These are phyloP conservation scores for Sphagnum magellanicum DNA, from an alignment of 228 moss, liverwort and hornwort genomes.

Conservation along the genomic window DNA sequence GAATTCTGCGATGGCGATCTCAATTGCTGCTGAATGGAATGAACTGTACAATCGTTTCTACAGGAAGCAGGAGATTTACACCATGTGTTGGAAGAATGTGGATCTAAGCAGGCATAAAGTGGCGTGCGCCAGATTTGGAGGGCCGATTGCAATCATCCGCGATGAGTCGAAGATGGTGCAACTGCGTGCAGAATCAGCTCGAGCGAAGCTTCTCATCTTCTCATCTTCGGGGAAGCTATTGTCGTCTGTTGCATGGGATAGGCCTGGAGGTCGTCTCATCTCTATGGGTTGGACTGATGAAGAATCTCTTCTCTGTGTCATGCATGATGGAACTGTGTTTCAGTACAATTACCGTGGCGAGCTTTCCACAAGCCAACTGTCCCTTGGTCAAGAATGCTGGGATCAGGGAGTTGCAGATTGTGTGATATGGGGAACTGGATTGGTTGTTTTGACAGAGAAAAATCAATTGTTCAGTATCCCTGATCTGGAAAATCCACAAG, in stretches of 20 bases:
- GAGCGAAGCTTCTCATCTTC: slow-evolving; percentile 81
- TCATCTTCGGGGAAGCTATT: slow-evolving; percentile 70
- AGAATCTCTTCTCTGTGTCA: slow-evolving; percentile 71
- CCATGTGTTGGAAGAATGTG: slow-evolving; percentile 76
- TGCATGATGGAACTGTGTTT: slow-evolving; percentile 94
- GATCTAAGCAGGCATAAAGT: slow-evolving; percentile 81
- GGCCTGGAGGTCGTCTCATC: slow-evolving; percentile 79
- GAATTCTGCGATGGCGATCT: slow-evolving; percentile 47
- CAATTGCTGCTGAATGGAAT: slow-evolving; percentile 89
- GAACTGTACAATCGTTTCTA: slow-evolving; percentile 66
- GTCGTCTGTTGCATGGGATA: slow-evolving; percentile 77
- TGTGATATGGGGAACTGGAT: slow-evolving; percentile 78
- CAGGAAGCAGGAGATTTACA: slow-evolving; percentile 86
- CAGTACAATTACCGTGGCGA: slow-evolving; percentile 87
- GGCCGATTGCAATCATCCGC: slow-evolving; percentile 80
- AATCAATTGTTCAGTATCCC: slow-evolving; percentile 87
- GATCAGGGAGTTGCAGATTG: slow-evolving; percentile 87
- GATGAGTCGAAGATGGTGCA: slow-evolving; percentile 99
- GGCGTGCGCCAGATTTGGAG: slow-evolving; percentile 79
- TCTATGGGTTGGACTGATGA: slow-evolving; percentile 91
- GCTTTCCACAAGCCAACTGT: slow-evolving; percentile 62
- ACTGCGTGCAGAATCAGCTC: slow-evolving; percentile 84
- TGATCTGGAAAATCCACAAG: slow-evolving; percentile 65
- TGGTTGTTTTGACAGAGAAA: slow-evolving; percentile 75
- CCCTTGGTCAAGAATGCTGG: slow-evolving; percentile 85